Evolutionary conservation across 2,329 filamentous ascomycete genomes (phyloP).

Genomic region (Tympanopsis confertula): DNA sequence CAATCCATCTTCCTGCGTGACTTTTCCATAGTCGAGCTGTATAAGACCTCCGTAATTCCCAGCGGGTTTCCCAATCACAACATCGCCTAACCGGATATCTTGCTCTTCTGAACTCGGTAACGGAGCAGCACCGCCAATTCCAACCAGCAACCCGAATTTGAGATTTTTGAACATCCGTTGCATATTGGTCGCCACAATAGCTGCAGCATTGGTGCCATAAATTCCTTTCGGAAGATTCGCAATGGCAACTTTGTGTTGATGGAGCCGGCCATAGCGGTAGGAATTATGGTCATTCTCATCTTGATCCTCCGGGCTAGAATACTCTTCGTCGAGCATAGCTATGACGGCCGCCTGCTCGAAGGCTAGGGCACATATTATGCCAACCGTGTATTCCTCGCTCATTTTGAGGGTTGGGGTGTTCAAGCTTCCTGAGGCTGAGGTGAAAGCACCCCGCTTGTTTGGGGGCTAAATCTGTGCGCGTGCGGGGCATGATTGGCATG

Average conservation of each 20-base stretch:
- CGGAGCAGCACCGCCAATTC: constrained; percentile 7
- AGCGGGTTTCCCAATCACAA: neutral
- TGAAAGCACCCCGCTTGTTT: too few relatives aligned
- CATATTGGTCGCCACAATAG: constrained; percentile 8
- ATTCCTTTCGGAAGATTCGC: constrained; percentile 6
- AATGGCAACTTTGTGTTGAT: constrained; percentile 9
- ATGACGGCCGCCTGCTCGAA: constrained; percentile 6
- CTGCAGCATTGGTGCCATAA: constrained; percentile 8
- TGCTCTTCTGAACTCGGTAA: neutral
- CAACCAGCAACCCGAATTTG: constrained; percentile 7
- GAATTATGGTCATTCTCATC: constrained; percentile 5
- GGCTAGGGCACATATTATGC: constrained; percentile 9
- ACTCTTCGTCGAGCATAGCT: constrained; percentile 7
- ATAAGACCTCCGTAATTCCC: constrained; percentile 3
- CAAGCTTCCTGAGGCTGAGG: too few relatives aligned
- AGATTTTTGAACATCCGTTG: constrained; percentile 6
- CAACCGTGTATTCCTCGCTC: constrained; percentile 8
- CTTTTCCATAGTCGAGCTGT: constrained; percentile 5
- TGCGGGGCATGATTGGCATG: too few relatives aligned
- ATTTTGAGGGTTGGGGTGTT: too few relatives aligned
- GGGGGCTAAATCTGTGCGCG: too few relatives aligned
- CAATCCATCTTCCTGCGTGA: too few relatives aligned
- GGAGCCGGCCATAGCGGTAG: constrained; percentile 7
- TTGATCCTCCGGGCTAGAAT: constrained; percentile 3
- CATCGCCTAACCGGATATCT: neutral